Conservation (phyloP, 305 asterid species). For the Coffea humblotiana region DNA sequence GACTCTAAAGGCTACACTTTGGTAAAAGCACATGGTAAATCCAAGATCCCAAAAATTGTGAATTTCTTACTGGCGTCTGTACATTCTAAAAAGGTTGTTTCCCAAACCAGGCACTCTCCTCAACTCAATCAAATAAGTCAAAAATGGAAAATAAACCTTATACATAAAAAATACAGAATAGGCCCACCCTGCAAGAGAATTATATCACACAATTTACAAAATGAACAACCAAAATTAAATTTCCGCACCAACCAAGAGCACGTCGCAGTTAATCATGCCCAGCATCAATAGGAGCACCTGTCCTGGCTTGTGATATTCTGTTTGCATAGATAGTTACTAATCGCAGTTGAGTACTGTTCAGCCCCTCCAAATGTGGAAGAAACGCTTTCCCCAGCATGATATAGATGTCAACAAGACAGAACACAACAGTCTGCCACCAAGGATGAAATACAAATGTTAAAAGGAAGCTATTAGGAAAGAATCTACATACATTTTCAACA, state of each 20-base stretch:
- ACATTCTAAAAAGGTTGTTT: slow-evolving; percentile 2
- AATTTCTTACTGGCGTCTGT: slow-evolving; percentile 17
- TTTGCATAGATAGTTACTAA: slow-evolving; percentile 93
- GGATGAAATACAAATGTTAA: slow-evolving; percentile 15
- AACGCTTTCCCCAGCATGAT: slow-evolving; percentile 95
- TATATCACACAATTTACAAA: slow-evolving; percentile 23
- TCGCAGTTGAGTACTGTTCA: slow-evolving; percentile 84
- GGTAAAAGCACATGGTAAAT: not conserved
- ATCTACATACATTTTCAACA: not conserved
- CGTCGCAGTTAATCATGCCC: slow-evolving; percentile 27
- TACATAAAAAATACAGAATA: slow-evolving; percentile 15
- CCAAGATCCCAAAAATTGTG: not conserved
- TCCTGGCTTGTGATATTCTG: slow-evolving; percentile 97
- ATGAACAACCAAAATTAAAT: slow-evolving; percentile 21
- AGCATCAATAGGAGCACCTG: slow-evolving; percentile 63
- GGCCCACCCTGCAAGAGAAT: slow-evolving; percentile 13
- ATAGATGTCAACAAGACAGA: slow-evolving; percentile 94
- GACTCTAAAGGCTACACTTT: not conserved
- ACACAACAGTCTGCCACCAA: slow-evolving; percentile 86
- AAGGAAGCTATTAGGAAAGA: not conserved
- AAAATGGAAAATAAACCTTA: slow-evolving; percentile 18
- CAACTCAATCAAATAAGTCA: slow-evolving; percentile 15
- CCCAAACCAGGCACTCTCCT: slow-evolving; percentile 13
- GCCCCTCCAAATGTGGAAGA: slow-evolving; percentile 92
- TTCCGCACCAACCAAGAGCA: slow-evolving; percentile 2